Base-by-base conservation (phyloP, 352 stramenopile species). In the Phytophthora niederhauseri region DNA sequence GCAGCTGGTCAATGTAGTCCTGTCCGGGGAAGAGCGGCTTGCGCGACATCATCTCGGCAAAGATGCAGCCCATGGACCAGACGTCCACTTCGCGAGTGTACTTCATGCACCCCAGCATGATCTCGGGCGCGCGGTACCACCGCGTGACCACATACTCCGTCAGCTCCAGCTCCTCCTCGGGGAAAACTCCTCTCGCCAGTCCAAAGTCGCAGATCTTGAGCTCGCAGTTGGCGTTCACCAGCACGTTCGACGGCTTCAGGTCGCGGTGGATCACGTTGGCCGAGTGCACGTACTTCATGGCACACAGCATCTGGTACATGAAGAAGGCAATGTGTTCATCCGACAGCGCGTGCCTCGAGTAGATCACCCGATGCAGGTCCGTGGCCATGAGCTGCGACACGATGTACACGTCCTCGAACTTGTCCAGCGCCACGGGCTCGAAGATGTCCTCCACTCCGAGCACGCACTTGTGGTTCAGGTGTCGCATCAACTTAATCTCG, bases 1-100 rank as follows among this genome's bases (percentile, higher is more conserved):
- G 98, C 8, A 99, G 79, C 86, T 99, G 85, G 73, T 99, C 83
- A 55, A 97, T 96, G 77, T 97, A 97, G 68, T 97, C 90, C 62
- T 94, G 84, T 7, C 98, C 98, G 3, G 97, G 96, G 71, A 99
- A 99, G 20, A 99, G 91, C 63, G 98, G 97, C 65, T 99, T 99
- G 50, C 98, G 86, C 6, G 87, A 90, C 64, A 99, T 93, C 70
- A 99, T 96, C 72, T 99, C 98, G 5, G 95, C 98, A 67, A 99
- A 99, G 64, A 99, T 99, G 72, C 98, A 99, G 20, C 98, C 98
- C 60, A 99, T 97, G 61, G 89, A 97, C 96, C 96, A 99, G 0
- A 99, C 87, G 68, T 99, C 97, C 57, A 95, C 84, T 38, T 90
- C 83, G 3, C 83, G 80, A 2, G 83, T 93, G 78, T 96, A 96